Base-by-base conservation (phyloP, 1,284 basidiomycete genomes). In the Hypsizygus ulmarius region DNA sequence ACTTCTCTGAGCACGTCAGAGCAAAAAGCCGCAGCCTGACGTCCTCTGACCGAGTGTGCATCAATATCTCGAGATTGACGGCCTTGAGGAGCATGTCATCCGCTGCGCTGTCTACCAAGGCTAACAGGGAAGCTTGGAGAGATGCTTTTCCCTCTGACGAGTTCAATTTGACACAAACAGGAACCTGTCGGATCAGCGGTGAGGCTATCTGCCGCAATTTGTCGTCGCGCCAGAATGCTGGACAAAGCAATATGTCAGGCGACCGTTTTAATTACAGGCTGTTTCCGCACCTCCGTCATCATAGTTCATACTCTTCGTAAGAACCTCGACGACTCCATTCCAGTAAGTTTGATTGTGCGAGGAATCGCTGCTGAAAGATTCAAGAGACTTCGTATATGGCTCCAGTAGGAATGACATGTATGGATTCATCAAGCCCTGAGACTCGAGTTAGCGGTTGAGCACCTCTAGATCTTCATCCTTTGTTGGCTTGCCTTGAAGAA, bases 171-270 rank as follows among this genome's bases (percentile, higher is more conserved):
- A 72, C 60, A 52, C 75, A 75, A n/a, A 82, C 64, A 11, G 78
- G 66, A 21, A 91, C 69, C 67, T 95, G 93, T 18, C 74, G 69
- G 14, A 89, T 71, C 18, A 94, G 62, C 0, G 77, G 69, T 1
- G 77, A 65, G 1, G 81, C 64, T 11, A 93, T 66, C 54, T 82
- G 79, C 14, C 81, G 75, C 15, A 93, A 67, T 49, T 86, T 86
- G 54, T 90, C 82, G 50, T 92, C 85, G 18, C 89, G 84, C 95
- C 94, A 97, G 76, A 90, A 97, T 6, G 73, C 91, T 92, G 54
- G 1, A 50, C 25, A 37, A 33, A 43, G 29, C 35, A 41, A 47
- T 41, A 38, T 25, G 28, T 44, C 21, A 39, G 36, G 29, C 8
- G 43, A 27, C 44, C 5, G 14, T 18, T 33, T 18, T 16, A 3